Percentiles rank a stretch among this genome's conserved stretches.
phyloP scores from a whole-genome alignment of 2,329 filamentous ascomycete species.

The Myriosclerotinia scirpicola region DNA sequence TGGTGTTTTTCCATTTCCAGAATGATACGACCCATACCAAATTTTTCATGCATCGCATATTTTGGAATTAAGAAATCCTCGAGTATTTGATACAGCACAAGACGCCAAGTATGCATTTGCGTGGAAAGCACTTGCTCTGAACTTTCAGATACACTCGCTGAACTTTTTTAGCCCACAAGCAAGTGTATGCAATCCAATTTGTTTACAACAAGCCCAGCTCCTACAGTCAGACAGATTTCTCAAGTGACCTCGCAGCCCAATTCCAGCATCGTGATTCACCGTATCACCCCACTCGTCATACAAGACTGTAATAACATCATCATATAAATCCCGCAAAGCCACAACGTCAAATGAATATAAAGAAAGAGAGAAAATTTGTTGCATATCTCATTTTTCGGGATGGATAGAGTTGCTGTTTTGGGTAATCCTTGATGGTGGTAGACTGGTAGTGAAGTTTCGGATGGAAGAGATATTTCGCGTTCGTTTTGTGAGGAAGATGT shows the following conservation, averaged over 20 bases:
- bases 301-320: slow-evolving; percentile 10
- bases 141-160: background rate
- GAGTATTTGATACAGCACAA: background rate
- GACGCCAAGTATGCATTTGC: background rate
- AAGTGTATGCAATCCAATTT: too few relatives aligned
- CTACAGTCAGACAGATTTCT: too few relatives aligned
- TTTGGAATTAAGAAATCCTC: background rate
- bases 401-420: slow-evolving; percentile 9
- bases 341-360: background rate
- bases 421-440: background rate
- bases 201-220: too few relatives aligned
- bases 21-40: background rate
- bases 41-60: background rate
- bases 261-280: background rate
- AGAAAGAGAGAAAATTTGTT: background rate
- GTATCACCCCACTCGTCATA: slow-evolving; percentile 3
- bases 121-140: background rate
- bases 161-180: background rate
- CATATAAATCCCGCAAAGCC: background rate
- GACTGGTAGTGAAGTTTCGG: background rate
- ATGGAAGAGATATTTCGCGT: background rate
- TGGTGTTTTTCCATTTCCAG: background rate
- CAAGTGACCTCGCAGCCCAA: background rate
- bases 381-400: background rate
- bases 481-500: background rate